Evolutionary conservation across 179 eudicot genomes (phyloP).

Genomic region (Camellia oleifera): DNA sequence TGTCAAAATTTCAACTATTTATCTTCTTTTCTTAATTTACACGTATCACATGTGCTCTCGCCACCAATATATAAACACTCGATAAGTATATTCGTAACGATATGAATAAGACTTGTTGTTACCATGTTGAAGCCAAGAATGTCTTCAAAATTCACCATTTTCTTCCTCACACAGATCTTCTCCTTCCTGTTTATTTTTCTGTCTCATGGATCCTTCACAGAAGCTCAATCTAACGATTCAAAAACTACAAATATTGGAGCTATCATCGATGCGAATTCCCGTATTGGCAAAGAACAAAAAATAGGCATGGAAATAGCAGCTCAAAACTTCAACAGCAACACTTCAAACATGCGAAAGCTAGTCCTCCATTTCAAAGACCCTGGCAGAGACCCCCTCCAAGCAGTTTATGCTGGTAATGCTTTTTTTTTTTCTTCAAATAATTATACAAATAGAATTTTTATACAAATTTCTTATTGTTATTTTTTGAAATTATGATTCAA

Average conservation of each 20-base stretch:
- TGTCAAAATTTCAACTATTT: no score
- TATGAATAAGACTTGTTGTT: not conserved
- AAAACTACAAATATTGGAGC: conserved; percentile 28
- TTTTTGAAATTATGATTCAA: no score
- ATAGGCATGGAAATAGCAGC: conserved; percentile 41
- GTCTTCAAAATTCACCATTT: not conserved
- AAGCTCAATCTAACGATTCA: not conserved
- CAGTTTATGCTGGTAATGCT: conserved; percentile 32
- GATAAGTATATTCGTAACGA: not conserved
- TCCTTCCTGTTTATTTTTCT: conserved; percentile 2
- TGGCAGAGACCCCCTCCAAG: conserved; percentile 32
- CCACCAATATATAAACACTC: no score
- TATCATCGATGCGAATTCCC: conserved; percentile 24
- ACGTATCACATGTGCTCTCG: no score
- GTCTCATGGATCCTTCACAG: conserved; percentile 13
- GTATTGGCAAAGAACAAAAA: conserved; percentile 34
- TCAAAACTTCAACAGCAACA: conserved; percentile 24
- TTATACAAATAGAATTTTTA: no score
- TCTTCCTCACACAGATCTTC: not conserved
- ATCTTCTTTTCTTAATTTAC: no score
- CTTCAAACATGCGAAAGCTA: conserved; percentile 20
- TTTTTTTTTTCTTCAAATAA: no score
- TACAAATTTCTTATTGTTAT: no score
- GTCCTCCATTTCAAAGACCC: conserved; percentile 18
- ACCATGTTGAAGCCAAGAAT: not conserved